Conservation (phyloP, 1,139 yeast genomes). For the Geotrichum phurueaensis region DNA sequence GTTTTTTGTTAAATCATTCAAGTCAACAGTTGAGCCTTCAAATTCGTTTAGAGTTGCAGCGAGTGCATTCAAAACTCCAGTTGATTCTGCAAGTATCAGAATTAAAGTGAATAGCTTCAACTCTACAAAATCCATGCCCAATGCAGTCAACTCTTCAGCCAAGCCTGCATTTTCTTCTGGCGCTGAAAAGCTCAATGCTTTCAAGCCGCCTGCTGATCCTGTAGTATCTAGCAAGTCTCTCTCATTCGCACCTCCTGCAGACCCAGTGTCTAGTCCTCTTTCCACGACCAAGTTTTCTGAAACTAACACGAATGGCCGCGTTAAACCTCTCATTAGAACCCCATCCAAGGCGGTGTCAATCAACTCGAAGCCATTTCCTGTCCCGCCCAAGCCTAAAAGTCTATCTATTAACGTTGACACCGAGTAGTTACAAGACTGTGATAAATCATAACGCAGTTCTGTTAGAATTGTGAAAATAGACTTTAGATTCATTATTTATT, state of each 20-base stretch:
- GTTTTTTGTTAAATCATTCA: not conserved
- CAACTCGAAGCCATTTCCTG: slow-evolving; percentile 10
- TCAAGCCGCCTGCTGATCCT: not conserved
- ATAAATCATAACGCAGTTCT: not conserved
- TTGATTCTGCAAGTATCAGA: not conserved
- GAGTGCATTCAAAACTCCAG: not conserved
- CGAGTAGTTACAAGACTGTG: not conserved
- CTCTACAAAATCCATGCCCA: not conserved
- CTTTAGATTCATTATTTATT: not conserved
- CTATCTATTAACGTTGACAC: not conserved
- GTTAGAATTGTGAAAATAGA: not conserved
- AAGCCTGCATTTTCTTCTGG: not conserved
- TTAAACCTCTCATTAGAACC: slow-evolving; percentile 5
- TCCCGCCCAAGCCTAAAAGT: slow-evolving; percentile 13
- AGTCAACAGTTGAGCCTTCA: slow-evolving; percentile 2
- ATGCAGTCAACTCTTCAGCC: not conserved
- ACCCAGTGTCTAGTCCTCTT: not conserved
- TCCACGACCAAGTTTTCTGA: not conserved
- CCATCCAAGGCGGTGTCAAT: not conserved
- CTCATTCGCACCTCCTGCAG: not conserved
- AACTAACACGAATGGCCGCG: not conserved
- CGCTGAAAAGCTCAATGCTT: not conserved
- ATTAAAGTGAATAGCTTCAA: not conserved
- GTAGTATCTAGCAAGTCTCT: not conserved
- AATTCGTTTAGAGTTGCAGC: not conserved